Conservation (phyloP, 1,284 basidiomycete species). For the Trichosporon inkin region DNA sequence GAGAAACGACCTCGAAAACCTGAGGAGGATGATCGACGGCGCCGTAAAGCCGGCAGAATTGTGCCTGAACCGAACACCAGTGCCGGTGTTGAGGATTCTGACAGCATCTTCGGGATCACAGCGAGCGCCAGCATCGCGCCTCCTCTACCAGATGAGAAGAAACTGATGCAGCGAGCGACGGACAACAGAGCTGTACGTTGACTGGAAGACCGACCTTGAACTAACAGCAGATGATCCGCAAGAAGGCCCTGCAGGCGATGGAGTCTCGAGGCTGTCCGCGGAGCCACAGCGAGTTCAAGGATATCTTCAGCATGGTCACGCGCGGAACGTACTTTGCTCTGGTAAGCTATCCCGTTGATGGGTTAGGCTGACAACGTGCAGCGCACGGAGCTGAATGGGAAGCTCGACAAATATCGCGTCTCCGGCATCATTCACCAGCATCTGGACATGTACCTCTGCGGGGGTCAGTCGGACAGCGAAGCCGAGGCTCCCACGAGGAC, state of each 20-base stretch:
- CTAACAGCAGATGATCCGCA: constrained; percentile 38
- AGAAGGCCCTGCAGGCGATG: constrained; percentile 37
- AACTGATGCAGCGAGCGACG: constrained; percentile 25
- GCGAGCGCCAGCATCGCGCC: constrained; percentile 14
- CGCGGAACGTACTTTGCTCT: constrained; percentile 46
- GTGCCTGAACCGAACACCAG: constrained; percentile 17
- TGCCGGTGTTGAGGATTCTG: constrained; percentile 22
- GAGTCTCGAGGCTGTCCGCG: constrained; percentile 34
- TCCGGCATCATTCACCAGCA: constrained; percentile 35
- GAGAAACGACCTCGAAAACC: constrained; percentile 35
- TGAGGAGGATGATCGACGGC: constrained; percentile 24
- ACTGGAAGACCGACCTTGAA: neutral
- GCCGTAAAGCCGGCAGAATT: constrained; percentile 32
- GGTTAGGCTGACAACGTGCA: constrained; percentile 13
- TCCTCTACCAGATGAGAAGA: neutral
- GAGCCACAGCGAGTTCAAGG: constrained; percentile 40
- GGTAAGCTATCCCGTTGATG: constrained; percentile 29
- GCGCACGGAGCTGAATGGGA: constrained; percentile 15
- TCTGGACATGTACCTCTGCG: constrained; percentile 43
- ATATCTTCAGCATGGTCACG: constrained; percentile 42
- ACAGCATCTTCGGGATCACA: constrained; percentile 42
- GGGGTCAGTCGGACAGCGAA: neutral
- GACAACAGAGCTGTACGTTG: constrained; percentile 15
- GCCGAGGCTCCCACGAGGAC: neutral
- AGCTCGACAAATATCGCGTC: constrained; percentile 34